Conservation (phyloP, 371 early-diverging fungal species). For the Chytridium lagenaria region DNA sequence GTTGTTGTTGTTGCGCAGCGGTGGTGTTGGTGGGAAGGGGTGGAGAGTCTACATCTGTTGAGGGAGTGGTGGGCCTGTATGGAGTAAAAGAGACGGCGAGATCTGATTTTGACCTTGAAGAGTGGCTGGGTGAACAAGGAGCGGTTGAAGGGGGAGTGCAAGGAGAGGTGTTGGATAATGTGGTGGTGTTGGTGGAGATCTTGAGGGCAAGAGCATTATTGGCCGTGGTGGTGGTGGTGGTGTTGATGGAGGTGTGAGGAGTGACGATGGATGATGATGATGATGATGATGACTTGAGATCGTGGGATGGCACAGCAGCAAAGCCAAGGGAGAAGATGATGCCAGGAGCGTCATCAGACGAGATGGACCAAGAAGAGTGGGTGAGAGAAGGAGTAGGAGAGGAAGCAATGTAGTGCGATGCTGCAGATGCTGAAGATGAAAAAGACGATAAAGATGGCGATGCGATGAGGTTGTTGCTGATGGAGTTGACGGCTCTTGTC, state of each 20-base stretch:
- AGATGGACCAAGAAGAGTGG: background rate
- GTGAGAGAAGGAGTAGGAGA: background rate
- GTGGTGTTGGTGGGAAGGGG: background rate
- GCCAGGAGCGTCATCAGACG: background rate
- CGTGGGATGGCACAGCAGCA: slow-evolving; percentile 5
- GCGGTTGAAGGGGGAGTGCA: slow-evolving; percentile 1
- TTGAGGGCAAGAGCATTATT: slow-evolving; percentile 4
- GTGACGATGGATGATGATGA: too few relatives aligned
- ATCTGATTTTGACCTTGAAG: background rate
- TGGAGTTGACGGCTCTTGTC: background rate
- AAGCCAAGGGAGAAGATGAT: slow-evolving; percentile 12
- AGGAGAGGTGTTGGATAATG: background rate
- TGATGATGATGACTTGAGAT: background rate
- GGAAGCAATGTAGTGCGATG: background rate
- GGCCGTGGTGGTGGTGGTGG: too few relatives aligned
- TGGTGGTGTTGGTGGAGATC: background rate
- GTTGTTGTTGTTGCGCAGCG: background rate
- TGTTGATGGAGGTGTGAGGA: background rate
- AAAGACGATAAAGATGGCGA: too few relatives aligned
- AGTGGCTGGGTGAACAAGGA: background rate
- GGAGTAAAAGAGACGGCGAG: too few relatives aligned
- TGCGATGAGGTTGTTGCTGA: too few relatives aligned
- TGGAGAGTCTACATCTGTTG: background rate
- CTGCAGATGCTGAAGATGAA: too few relatives aligned
- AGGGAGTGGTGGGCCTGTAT: background rate